Evolutionary conservation across 2,329 filamentous ascomycete species (phyloP), one percentile per base, ranked within the genome.

Genomic region (Diaporthe longicolla): DNA sequence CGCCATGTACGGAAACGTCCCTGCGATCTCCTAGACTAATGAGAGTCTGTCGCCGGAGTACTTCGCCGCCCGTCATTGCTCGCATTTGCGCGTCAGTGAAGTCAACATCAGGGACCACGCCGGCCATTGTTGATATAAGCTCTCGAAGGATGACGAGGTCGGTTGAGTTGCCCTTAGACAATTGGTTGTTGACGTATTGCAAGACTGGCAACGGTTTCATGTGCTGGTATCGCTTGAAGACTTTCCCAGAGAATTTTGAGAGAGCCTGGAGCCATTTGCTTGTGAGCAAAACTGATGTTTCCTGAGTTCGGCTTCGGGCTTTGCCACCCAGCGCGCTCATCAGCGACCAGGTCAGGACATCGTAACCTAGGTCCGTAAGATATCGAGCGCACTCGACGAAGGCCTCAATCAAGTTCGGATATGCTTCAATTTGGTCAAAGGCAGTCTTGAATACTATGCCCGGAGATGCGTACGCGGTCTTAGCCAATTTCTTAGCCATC

Each of bases 361-460:
- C 97, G 81, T 98, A 98, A 0, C 94, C 96, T 50, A 99, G 86
- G 71, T 94, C 92, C 1, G 96, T 98, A 78, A 98, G 98, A 81
- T 98, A 98, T 79, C 94, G 93, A 52, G 94, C 95, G 80, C 95
- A 98, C 81, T 98, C 95, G 19, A 98, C 95, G 75, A 99, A 94
- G 7, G 95, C 94, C 76, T 98, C 94, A 73, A 98, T 98, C 75
- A 99, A 89, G 80, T 98, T 99, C 81, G 93, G 94, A 82, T 99
- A 99, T 0, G 93, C 93, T 82, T 99, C 95, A 74, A 98, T 94
- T 82, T 98, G 95, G 76, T 92, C 92, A 73, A 99, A 91, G 9
- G 95, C 95, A 73, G 96, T 93, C 79, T 92, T 92, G 85, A 98
- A 98, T 32, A 98, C 95, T 73, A 98, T 89, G 35, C 96, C 96